Evolutionary conservation across 768 basidiomycete genomes (phyloP).

Genomic region (Rhodotorula kratochvilovae): DNA sequence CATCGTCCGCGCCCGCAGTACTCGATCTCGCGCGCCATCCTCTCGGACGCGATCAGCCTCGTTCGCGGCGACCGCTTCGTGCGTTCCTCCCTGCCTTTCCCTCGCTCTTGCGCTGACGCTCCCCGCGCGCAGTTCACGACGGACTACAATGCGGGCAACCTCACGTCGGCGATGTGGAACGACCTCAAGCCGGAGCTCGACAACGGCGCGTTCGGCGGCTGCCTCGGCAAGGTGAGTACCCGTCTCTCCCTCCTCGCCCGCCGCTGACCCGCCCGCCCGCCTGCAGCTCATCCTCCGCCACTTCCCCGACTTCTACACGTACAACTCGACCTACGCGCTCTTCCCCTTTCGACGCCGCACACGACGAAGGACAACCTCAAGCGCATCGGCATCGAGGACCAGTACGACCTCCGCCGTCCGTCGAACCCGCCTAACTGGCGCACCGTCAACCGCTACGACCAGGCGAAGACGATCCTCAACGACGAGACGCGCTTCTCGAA

Average conservation of each 20-base stretch:
- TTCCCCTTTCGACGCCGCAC: constrained; percentile 58
- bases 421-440: neutral
- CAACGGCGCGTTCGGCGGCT: constrained; percentile 32
- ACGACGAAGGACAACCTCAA: constrained; percentile 22
- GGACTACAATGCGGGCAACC: constrained; percentile 58
- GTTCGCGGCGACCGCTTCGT: constrained; percentile 63
- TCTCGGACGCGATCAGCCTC: constrained; percentile 50
- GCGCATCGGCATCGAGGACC: constrained; percentile 14
- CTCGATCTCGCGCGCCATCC: constrained; percentile 56
- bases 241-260: neutral
- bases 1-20: neutral
- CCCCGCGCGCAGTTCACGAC: constrained; percentile 8
- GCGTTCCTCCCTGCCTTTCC: constrained; percentile 55
- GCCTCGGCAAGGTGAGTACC: constrained; percentile 23
- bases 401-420: constrained; percentile 24
- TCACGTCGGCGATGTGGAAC: constrained; percentile 66
- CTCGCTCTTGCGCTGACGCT: constrained; percentile 43
- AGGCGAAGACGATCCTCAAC: neutral
- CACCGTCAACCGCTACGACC: neutral
- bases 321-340: constrained; percentile 57
- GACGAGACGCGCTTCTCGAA: neutral
- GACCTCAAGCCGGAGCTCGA: constrained; percentile 24
- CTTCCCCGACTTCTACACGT: constrained; percentile 19
- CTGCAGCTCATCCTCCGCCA: constrained; percentile 22
- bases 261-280: constrained; percentile 55